Evolutionary conservation across 225 moss, liverwort and hornwort species (phyloP), one percentile per base, ranked within the genome.

Genomic region (Sphagnum contortum): DNA sequence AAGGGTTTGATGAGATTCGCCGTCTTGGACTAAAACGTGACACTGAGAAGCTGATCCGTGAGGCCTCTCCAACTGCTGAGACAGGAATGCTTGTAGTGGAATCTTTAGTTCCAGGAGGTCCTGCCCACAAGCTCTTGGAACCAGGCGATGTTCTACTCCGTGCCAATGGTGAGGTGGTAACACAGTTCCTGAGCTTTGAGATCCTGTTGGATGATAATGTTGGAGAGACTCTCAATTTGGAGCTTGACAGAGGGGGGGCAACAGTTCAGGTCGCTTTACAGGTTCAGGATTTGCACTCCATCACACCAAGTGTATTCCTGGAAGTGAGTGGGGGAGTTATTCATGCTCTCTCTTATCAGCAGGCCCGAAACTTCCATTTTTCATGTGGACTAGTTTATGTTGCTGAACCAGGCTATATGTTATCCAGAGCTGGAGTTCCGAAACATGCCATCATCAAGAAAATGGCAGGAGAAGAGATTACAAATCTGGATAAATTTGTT

Each of bases 81-180:
- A 94, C 84, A 0, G 94, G 94, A 10, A 94, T 91, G 94, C 88
- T 94, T 49, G 91, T 94, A 1, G 94, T 94, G 60, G 94, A 94
- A 49, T 94, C 91, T 0, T 90, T 89, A 60, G 94, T 94, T 48
- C 94, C 91, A 0, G 78, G 81, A 2, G 91, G 94, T 11, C 87
- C 88, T 57, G 88, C 91, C 12, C 72, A 91, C 74, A 88, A 85
- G 75, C 75, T 73, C 48, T 48, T 94, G 0, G 94, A 94, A 72
- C 88, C 90, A 2, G 91, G 94, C 69, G 94, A 94, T 71, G 87
- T 94, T 4, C 86, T 94, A 45, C 74, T 91, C 1, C 82, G 85
- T 7, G 81, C 71, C 1, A 81, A 77, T 4, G 88, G 78, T 48
- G 85, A 91, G 64, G 94, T 94, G 6, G 63, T 87, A 12, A 94